These are phyloP conservation scores for Solanum commersonii DNA, from an alignment of 257 asterid species.

Conservation along the genomic window DNA sequence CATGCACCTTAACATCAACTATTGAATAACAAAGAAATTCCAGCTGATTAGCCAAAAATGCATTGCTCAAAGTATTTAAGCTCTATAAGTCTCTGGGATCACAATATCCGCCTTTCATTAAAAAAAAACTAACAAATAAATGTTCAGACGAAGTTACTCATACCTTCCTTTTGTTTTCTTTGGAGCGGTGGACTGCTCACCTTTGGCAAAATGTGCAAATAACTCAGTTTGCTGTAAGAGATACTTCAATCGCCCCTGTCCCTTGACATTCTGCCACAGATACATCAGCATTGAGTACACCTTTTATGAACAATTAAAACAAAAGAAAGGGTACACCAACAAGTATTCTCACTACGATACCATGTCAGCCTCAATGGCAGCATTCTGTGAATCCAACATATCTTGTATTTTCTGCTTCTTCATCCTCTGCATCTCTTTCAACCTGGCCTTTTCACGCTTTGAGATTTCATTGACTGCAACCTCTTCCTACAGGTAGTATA, in stretches of 20 bases:
- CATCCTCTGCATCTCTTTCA: slow-evolving; percentile 70
- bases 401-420: slow-evolving; percentile 91
- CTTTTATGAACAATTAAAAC: background rate
- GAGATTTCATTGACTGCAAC: slow-evolving; percentile 36
- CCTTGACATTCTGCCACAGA: slow-evolving; percentile 71
- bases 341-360: slow-evolving; percentile 28
- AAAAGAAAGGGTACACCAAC: background rate
- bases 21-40: background rate
- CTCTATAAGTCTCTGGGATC: background rate
- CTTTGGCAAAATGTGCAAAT: slow-evolving; percentile 97
- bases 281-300: background rate
- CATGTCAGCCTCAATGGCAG: slow-evolving; percentile 94
- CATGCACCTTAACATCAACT: background rate
- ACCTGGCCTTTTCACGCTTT: slow-evolving; percentile 68
- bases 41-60: background rate
- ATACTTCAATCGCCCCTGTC: slow-evolving; percentile 87
- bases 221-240: slow-evolving; percentile 96
- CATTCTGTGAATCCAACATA: slow-evolving; percentile 80
- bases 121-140: background rate
- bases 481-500: slow-evolving; percentile 39
- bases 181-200: slow-evolving; percentile 48
- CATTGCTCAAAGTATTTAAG: background rate
- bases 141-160: background rate
- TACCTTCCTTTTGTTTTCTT: slow-evolving; percentile 85
- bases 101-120: background rate